Percentiles rank a stretch among this genome's conserved stretches.
phyloP scores from a whole-genome alignment of 768 basidiomycete genomes.

The Mycena epipterygia region DNA sequence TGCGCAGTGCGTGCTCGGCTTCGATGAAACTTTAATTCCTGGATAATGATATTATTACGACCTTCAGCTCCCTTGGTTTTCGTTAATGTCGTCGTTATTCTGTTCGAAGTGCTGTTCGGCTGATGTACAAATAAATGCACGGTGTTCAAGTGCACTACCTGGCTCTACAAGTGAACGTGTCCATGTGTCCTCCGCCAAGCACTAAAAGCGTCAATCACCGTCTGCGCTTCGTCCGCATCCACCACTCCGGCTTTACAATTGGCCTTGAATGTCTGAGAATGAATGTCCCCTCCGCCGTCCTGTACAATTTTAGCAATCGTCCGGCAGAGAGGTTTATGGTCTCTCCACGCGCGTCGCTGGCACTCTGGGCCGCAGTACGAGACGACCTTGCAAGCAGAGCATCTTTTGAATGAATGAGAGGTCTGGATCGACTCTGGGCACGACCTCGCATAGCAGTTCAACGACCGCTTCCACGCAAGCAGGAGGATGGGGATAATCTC shows the following conservation, averaged over 20 bases:
- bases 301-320: not conserved
- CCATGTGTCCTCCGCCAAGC: conserved; percentile 14
- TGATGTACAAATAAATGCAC: too few species aligned
- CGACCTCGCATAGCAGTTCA: conserved; percentile 12
- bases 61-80: too few species aligned
- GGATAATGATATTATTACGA: too few species aligned
- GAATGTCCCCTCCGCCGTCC: conserved; percentile 14
- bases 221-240: not conserved
- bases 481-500: not conserved
- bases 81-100: too few species aligned
- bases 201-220: not conserved
- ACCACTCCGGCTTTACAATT: conserved; percentile 13
- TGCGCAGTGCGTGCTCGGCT: too few species aligned
- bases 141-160: too few species aligned
- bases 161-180: not conserved
- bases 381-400: conserved; percentile 1
- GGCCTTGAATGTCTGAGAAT: not conserved
- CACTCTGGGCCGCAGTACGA: conserved; percentile 10
- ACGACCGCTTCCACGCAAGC: conserved; percentile 1
- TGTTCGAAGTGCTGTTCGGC: too few species aligned
- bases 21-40: too few species aligned
- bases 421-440: conserved; percentile 17
- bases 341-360: conserved; percentile 14
- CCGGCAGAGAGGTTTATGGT: conserved; percentile 8
- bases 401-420: conserved; percentile 7